Conservation (phyloP, 176 grass and related monocot genomes). For the Juncus effusus region DNA sequence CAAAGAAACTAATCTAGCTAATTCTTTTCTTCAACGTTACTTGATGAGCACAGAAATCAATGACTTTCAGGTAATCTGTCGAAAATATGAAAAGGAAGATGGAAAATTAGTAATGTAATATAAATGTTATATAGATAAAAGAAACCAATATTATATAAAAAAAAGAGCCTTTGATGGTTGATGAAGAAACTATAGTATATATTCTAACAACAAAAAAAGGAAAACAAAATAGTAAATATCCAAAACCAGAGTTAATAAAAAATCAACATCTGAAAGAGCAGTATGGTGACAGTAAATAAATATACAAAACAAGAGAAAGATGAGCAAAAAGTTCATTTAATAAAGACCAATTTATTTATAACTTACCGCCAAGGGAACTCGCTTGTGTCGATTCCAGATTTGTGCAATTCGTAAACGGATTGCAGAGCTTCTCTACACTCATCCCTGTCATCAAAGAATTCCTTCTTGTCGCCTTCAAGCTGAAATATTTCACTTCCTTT, state of each 20-base stretch:
- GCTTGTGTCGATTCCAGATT: conserved; percentile 92
- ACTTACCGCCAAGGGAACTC: conserved; percentile 95
- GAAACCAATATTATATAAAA: conserved; percentile 1
- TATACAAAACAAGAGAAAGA: conserved; percentile 3
- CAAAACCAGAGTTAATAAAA: too few relatives aligned
- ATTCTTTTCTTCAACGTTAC: conserved; percentile 18
- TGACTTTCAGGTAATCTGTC: conserved; percentile 89
- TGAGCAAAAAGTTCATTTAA: conserved; percentile 11
- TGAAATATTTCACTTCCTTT: conserved; percentile 84
- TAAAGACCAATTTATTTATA: conserved; percentile 17
- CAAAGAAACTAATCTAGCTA: conserved; percentile 1
- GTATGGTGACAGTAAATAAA: neutral
- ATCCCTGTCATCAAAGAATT: conserved; percentile 97
- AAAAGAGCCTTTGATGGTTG: too few relatives aligned
- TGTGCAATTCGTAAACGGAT: conserved; percentile 81
- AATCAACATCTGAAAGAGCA: too few relatives aligned
- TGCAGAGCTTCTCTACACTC: conserved; percentile 94
- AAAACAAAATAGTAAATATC: too few relatives aligned
- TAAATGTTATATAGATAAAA: conserved; percentile 1
- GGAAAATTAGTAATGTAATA: neutral
- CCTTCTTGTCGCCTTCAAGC: conserved; percentile 78
- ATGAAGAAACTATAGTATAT: too few relatives aligned
- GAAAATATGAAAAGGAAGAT: conserved; percentile 21
- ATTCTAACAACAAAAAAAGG: too few relatives aligned
- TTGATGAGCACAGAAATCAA: conserved; percentile 38